phyloP scores from a whole-genome alignment of 306 rosid species.

The Castanea crenata region DNA sequence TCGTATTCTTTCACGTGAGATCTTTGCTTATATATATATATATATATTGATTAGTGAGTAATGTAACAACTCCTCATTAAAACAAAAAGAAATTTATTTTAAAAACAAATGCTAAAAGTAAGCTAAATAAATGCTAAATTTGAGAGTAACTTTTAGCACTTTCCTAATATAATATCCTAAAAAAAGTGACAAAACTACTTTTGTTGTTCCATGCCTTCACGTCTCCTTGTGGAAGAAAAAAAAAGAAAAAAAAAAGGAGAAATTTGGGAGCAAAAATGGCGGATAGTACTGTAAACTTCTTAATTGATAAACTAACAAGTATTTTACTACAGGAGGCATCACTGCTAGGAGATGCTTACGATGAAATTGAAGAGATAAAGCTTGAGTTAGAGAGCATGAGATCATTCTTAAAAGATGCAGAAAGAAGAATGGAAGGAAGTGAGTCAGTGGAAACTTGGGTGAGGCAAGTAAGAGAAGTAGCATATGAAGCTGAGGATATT shows the following conservation, averaged over 20 bases:
- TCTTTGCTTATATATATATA: no score
- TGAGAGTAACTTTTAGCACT: no score
- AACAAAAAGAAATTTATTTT: no score
- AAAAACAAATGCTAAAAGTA: fast-evolving
- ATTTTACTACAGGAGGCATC: background rate
- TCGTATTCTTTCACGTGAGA: no score
- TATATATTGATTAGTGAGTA: no score
- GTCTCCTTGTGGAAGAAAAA: background rate
- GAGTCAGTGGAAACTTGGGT: background rate
- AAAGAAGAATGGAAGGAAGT: background rate
- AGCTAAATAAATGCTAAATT: no score
- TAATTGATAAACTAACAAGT: background rate
- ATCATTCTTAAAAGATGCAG: conserved; percentile 7
- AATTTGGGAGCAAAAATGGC: background rate
- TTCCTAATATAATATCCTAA: no score
- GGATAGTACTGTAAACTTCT: background rate
- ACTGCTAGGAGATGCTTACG: background rate
- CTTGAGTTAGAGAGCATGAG: background rate
- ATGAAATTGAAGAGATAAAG: conserved; percentile 3
- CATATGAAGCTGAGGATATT: conserved; percentile 1
- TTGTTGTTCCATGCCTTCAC: background rate
- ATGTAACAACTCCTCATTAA: no score
- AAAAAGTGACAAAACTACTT: background rate
- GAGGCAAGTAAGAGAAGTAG: conserved; percentile 4
- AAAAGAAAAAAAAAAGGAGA: background rate